Evolutionary conservation across 352 stramenopile species (phyloP).

Genomic region (Halophytophthora polymorphica): DNA sequence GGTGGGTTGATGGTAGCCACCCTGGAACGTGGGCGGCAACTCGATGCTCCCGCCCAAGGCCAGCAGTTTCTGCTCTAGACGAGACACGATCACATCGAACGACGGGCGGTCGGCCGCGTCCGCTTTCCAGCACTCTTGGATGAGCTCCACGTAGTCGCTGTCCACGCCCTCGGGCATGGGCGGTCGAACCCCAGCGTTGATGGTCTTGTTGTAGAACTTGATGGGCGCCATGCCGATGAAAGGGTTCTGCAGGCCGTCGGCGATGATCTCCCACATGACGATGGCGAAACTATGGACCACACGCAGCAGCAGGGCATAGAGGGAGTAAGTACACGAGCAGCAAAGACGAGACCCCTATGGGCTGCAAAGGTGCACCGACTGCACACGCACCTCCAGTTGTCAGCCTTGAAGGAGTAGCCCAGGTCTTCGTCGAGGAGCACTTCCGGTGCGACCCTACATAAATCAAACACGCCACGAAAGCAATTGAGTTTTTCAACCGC

Average conservation of each 20-base stretch:
- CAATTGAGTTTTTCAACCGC: neutral
- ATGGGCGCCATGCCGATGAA: constrained; percentile 90
- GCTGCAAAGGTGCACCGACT: neutral
- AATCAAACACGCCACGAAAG: constrained; percentile 1
- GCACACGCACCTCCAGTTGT: constrained; percentile 80
- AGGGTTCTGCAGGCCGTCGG: constrained; percentile 70
- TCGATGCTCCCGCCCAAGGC: constrained; percentile 77
- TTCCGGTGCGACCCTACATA: constrained; percentile 81
- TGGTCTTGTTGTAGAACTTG: constrained; percentile 90
- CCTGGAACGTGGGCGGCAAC: constrained; percentile 78
- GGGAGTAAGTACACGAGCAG: neutral
- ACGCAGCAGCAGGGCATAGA: neutral
- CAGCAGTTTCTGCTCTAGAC: constrained; percentile 70
- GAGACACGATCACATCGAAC: constrained; percentile 75
- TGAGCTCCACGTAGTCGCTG: constrained; percentile 66
- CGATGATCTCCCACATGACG: constrained; percentile 91
- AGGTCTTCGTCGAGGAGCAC: constrained; percentile 86
- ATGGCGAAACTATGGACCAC: constrained; percentile 69
- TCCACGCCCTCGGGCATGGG: constrained; percentile 67
- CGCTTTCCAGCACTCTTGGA: constrained; percentile 84
- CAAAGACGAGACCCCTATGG: too few species aligned
- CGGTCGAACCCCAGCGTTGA: constrained; percentile 71
- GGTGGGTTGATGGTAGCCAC: constrained; percentile 72
- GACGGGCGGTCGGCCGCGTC: constrained; percentile 65
- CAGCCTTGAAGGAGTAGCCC: constrained; percentile 87